A percentile compares a stretch with the other conserved stretches of the same genome.
Evolutionary conservation across 1,139 yeast species (phyloP).

Genomic region (Kurtzmaniella quercitrusa): DNA sequence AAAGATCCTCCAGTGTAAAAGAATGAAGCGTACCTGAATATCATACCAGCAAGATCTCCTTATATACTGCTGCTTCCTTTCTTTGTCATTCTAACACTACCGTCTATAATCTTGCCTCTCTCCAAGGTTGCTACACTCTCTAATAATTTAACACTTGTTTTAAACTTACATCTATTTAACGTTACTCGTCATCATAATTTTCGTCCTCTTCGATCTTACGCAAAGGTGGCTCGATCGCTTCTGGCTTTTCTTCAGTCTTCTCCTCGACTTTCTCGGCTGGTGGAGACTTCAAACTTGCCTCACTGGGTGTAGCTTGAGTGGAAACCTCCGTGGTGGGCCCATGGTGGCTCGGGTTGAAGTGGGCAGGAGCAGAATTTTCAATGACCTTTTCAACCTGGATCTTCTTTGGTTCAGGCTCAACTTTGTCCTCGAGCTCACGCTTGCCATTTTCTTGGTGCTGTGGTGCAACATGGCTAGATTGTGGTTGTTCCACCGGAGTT

Average conservation of each 20-base stretch:
- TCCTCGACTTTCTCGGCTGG: constrained; percentile 9
- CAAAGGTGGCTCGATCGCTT: constrained; percentile 60
- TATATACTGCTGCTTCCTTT: no score
- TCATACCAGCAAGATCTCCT: no score
- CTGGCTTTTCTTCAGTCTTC: constrained; percentile 14
- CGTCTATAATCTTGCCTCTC: no score
- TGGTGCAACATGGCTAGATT: constrained; percentile 2
- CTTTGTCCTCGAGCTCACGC: constrained; percentile 1
- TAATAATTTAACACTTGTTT: background rate
- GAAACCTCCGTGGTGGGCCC: constrained; percentile 7
- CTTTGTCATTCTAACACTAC: no score
- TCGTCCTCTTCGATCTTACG: constrained; percentile 80
- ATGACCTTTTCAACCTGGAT: constrained; percentile 3
- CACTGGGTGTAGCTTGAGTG: constrained; percentile 8
- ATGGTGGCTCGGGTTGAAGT: background rate
- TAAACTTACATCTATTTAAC: background rate
- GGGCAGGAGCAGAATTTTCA: background rate
- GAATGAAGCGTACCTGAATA: no score
- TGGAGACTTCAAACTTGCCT: constrained; percentile 3
- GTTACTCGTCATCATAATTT: constrained; percentile 69
- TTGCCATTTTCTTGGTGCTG: constrained; percentile 2
- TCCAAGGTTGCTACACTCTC: no score
- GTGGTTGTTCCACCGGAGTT: constrained; percentile 2
- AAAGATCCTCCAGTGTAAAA: no score
- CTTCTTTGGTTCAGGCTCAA: constrained; percentile 5